Conservation (phyloP, 2,329 filamentous ascomycete genomes). For the Pseudogymnoascus sp. region DNA sequence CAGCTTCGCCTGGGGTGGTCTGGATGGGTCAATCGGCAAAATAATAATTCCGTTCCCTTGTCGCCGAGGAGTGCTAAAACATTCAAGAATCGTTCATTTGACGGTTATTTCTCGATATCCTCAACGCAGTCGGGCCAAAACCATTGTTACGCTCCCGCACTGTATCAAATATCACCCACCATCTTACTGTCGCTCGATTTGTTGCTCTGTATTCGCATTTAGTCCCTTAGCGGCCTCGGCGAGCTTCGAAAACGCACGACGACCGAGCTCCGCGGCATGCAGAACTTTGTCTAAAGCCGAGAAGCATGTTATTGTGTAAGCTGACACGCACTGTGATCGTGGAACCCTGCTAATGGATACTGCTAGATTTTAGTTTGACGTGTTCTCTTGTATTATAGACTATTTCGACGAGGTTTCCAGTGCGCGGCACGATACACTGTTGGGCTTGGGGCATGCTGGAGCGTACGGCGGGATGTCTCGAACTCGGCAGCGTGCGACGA, state of each 20-base stretch:
- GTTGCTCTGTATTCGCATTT: background rate
- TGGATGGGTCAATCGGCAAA: slow-evolving; percentile 1
- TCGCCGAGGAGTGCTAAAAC: slow-evolving; percentile 8
- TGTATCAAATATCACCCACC: background rate
- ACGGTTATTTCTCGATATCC: background rate
- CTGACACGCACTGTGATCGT: background rate
- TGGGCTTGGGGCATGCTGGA: slow-evolving; percentile 47
- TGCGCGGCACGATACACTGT: slow-evolving; percentile 9
- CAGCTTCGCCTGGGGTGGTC: background rate
- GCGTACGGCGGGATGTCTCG: slow-evolving; percentile 49
- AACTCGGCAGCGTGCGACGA: slow-evolving; percentile 49
- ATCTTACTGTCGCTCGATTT: background rate
- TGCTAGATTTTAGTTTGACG: slow-evolving; percentile 2
- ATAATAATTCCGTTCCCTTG: slow-evolving; percentile 7
- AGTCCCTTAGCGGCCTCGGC: background rate
- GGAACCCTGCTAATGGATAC: background rate
- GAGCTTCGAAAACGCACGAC: background rate
- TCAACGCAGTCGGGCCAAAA: background rate
- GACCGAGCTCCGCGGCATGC: slow-evolving; percentile 4
- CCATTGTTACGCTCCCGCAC: background rate
- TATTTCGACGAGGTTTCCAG: background rate
- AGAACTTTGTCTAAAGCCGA: slow-evolving; percentile 9
- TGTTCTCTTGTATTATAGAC: slow-evolving; percentile 10
- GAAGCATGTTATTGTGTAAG: slow-evolving; percentile 22
- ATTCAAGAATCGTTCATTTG: slow-evolving; percentile 7